Base-by-base conservation (phyloP, 1,139 yeast species). In the Blastobotrys malaysiensis region DNA sequence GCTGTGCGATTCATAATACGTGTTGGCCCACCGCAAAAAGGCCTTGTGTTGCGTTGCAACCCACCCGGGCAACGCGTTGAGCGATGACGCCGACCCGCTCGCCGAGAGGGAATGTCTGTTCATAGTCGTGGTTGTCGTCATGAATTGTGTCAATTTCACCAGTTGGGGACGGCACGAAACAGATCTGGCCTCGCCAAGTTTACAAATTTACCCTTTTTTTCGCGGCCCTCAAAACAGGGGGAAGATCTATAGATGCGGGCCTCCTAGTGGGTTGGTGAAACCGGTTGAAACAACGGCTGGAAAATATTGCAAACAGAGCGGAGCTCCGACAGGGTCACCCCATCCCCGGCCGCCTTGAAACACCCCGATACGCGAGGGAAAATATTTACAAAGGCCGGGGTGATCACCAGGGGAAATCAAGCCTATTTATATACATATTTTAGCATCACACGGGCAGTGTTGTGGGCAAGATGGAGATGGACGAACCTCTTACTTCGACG, bases 401-500 rank as follows among this genome's bases (percentile, higher is more conserved):
- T 16, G 20, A 11, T 45, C 13, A 45, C 6, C 46, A 22, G 27
- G 46, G 27, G 46, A 3, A 7, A 4, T 5, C 18, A 21, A 39
- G n/a, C 13, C 13, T 24, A 24, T 3, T 13, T 43, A 16, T 39
- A 20, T 48, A 31, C 16, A 18, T 19, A 11, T 48, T 31, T 48
- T n/a, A 13, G 44, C 22, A 16, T n/a, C 39, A 31, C 39, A 31
- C 11, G 3, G 39, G 14, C 3, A 13, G 11, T 31, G 39, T 31
- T n/a, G 39, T 31, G 5, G 31, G n/a, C 5, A 31, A 14, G n/a
- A 31, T 31, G 39, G 44, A 49, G 36, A 22, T 24, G n/a, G 26
- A 48, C 1, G 88, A 84, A 63, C 88, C 89, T 0, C 72, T 84
- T 56, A 83, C 88, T 0, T 82, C 88, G 1, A 78, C 80, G 49